Base-by-base conservation (phyloP, 192 early-diverging fungal genomes). In the Coemansia sp. region DNA sequence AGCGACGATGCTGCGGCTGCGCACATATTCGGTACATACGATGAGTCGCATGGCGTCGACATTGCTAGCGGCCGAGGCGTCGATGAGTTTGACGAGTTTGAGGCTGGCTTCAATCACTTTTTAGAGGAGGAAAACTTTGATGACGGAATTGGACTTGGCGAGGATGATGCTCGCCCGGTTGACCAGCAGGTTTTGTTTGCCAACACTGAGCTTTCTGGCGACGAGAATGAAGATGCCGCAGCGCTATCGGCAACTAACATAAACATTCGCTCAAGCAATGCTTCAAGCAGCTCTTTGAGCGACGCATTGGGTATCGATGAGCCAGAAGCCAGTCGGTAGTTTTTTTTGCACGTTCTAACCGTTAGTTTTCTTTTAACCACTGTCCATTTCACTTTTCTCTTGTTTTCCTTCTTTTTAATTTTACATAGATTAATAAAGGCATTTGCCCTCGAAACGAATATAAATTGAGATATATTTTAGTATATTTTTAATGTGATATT, bases 51-150 rank as follows among this genome's bases (percentile, higher is more conserved):
- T 5, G 50, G 35, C n/a, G 33, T 45, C 9, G 56, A 51, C 32
- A 35, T 50, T 25, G 27, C 27, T 15, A 3, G 26, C 5, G 24
- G 29, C 23, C 20, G 17, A 1, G 53, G n/a, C 4, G 13, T 51
- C 3, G 72, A 75, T 26, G 70, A 62, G 41, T 73, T 67, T 28
- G 72, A 75, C 55, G 72, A 58, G 38, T 46, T 75, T 32, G 72
- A 75, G 20, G 65, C 65, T 17, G 64, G 65, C 8, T 75, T 75
- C 33, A 75, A 64, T 41, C 72, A 75, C 39, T 64, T 75, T 37
- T 55, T 75, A 36, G 64, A 74, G 6, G 71, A 75, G 27, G 72
- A 75, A 22, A 11, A 57, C 0, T 26, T 58, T 27, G 46, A 34
- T 20, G 9, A 41, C 1, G 36, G 13, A 0, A 24, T 47, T 6